Evolutionary conservation across 2,329 filamentous ascomycete species (phyloP), one percentile per base, ranked within the genome.

Genomic region (Alternaria angustiovoidea): DNA sequence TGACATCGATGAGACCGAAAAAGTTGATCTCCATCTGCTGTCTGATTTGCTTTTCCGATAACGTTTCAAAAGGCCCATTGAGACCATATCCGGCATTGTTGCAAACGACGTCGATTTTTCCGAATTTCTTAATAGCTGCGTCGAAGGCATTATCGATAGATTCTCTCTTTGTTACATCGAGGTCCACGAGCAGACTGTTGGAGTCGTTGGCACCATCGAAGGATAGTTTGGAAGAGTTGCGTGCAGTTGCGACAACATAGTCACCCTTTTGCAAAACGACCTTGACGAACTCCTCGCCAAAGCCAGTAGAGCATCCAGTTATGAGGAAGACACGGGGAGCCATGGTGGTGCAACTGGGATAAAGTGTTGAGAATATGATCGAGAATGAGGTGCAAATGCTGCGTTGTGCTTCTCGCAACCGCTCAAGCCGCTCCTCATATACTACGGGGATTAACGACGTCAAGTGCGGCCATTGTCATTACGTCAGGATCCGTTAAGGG

Each of bases 71-170:
- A 1, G 83, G 81, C 12, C 83, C 84, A 6, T 75, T 69, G 1
- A 86, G 75, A n/a, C 84, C 84, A 59, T 87, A 88, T 2, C 86
- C 87, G 4, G 86, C 86, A 51, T 88, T 88, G 76, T 88, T 88
- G 59, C 87, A 81, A 5, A 88, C 83, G 1, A 88, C 83, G 69
- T 89, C 86, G 44, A 89, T 74, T 7, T 84, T 82, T 18, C 82
- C 81, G 68, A 87, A 89, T 48, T 82, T 82, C 2, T 81, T 73
- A 24, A 82, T 54, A 0, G 81, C 81, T 18, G 75, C 72, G 7
- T 81, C 75, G 63, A 85, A 82, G 1, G 82, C 82, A 7, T 74
- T 75, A 32, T 81, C 72, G 54, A 86, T 82, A 3, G 84, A 82
- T 2, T 64, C 62, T 51, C 70, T 66, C n/a, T 76, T 73, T 0